Conservation (phyloP, 2,329 filamentous ascomycete genomes). For the Colletotrichum sp. region DNA sequence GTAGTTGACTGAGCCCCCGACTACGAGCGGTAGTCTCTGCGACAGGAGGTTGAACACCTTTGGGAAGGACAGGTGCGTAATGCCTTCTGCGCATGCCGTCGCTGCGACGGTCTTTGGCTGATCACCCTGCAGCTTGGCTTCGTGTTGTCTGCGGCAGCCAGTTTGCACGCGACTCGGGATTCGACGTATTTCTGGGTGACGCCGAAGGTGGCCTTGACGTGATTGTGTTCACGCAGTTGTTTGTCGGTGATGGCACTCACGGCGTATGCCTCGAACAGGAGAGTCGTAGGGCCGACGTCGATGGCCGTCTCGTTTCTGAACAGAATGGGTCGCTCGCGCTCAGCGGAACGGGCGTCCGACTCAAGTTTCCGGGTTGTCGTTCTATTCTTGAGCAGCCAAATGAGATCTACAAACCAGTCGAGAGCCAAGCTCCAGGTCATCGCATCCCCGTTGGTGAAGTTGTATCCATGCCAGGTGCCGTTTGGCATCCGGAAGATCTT, state of each 20-base stretch:
- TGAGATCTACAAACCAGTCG: neutral
- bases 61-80: neutral
- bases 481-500: neutral
- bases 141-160: neutral
- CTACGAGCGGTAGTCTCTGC: neutral
- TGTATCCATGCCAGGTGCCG: neutral
- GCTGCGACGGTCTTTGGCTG: neutral
- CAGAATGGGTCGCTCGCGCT: neutral
- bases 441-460: neutral
- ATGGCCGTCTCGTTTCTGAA: neutral
- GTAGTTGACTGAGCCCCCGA: conserved; percentile 31
- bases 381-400: neutral
- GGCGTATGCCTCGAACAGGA: neutral
- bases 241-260: neutral
- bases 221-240: too few species aligned
- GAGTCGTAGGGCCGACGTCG: neutral
- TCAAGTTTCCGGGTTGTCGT: neutral
- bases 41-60: neutral
- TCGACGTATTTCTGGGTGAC: neutral
- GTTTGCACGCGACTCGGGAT: neutral
- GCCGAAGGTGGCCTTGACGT: neutral
- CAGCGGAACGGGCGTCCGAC: neutral
- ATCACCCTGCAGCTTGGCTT: neutral
- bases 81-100: neutral
- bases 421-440: neutral